A percentile compares a stretch with the other conserved stretches of the same genome.
phyloP scores from a whole-genome alignment of 108 stramenopile species.

The Fistulifera pelliculosa region DNA sequence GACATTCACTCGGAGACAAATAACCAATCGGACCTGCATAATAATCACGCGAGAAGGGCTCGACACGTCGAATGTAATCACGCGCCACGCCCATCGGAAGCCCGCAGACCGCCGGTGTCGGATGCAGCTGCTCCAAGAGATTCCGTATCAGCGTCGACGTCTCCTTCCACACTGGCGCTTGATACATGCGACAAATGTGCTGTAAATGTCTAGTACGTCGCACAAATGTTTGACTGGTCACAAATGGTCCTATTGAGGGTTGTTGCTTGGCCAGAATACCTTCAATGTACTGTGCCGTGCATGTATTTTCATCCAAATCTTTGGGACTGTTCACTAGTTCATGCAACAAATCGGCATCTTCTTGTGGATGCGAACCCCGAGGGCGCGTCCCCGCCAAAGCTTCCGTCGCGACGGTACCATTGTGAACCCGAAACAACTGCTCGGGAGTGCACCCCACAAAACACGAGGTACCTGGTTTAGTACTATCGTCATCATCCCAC shows the following conservation, averaged over 20 bases:
- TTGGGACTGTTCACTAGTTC: constrained; percentile 65
- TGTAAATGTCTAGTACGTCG: constrained; percentile 70
- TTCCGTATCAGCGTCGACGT: constrained; percentile 16
- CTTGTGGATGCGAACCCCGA: constrained; percentile 55
- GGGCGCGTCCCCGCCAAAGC: constrained; percentile 81
- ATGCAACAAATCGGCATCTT: constrained; percentile 50
- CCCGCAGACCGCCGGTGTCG: constrained; percentile 81
- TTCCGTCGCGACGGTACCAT: constrained; percentile 41
- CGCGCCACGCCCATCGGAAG: constrained; percentile 35
- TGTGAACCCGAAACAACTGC: constrained; percentile 53
- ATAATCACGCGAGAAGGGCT: constrained; percentile 70
- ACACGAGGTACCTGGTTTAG: not conserved
- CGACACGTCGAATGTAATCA: constrained; percentile 58
- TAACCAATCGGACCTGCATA: constrained; percentile 83
- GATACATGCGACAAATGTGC: constrained; percentile 73
- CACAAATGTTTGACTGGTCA: constrained; percentile 27
- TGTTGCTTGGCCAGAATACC: constrained; percentile 33
- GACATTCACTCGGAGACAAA: constrained; percentile 49
- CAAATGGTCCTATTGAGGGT: constrained; percentile 27
- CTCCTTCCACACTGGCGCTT: constrained; percentile 12
- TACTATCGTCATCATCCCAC: constrained; percentile 14
- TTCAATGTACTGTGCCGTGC: constrained; percentile 62
- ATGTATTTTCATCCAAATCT: constrained; percentile 68
- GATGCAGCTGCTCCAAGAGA: constrained; percentile 57
- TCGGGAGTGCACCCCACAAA: constrained; percentile 73